Evolutionary conservation across 2,329 filamentous ascomycete species (phyloP).

Genomic region (Ophiobolus disseminans): DNA sequence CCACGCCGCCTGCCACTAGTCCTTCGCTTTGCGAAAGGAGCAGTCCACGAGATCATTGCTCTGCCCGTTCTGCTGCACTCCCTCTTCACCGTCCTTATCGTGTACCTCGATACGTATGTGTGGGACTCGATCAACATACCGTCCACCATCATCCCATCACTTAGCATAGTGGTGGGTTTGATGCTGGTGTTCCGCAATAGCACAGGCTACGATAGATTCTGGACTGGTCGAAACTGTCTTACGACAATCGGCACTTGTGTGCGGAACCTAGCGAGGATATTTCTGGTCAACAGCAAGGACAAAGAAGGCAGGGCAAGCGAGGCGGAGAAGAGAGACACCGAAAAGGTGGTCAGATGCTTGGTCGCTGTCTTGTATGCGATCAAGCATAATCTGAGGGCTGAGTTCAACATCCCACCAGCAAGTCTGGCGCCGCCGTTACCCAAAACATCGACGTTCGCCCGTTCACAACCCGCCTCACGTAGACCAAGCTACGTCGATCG

Average conservation of each 20-base stretch:
- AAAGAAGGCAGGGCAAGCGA: conserved; percentile 30
- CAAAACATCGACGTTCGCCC: conserved; percentile 17
- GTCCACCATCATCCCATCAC: conserved; percentile 65
- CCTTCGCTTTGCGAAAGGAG: conserved; percentile 69
- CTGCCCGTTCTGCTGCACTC: conserved; percentile 65
- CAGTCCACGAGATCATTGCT: conserved; percentile 66
- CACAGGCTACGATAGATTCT: conserved; percentile 70
- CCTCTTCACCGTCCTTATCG: conserved; percentile 64
- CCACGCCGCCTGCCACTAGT: conserved; percentile 67
- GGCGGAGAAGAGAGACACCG: conserved; percentile 62
- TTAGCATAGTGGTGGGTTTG: conserved; percentile 70
- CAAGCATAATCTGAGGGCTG: conserved; percentile 69
- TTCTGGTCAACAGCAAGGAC: conserved; percentile 57
- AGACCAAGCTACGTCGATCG: conserved; percentile 40
- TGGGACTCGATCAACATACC: conserved; percentile 62
- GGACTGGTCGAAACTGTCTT: conserved; percentile 66
- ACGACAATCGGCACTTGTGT: conserved; percentile 64
- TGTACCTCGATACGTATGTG: conserved; percentile 62
- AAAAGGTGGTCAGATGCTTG: conserved; percentile 64
- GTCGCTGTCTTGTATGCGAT: conserved; percentile 69
- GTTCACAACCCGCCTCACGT: conserved; percentile 25
- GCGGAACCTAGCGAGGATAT: conserved; percentile 65
- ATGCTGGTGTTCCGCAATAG: conserved; percentile 73
- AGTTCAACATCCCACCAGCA: conserved; percentile 59
- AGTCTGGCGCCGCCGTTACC: conserved; percentile 30